Evolutionary conservation across 352 stramenopile species (phyloP), one percentile per base, ranked within the genome.

Genomic region (Pythium volutum): DNA sequence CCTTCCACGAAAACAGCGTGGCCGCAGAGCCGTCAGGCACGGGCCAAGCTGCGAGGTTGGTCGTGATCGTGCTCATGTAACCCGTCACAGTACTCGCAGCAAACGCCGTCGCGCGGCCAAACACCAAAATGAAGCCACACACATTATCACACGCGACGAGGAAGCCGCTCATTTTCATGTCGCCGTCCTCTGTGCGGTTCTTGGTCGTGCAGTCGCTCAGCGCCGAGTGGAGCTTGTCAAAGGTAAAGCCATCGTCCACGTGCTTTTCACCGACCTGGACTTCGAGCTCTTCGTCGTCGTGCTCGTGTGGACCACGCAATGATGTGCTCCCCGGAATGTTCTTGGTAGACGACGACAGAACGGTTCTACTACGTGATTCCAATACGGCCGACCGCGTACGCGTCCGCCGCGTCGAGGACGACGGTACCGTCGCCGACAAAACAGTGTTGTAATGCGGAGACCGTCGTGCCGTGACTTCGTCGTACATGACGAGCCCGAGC

Each of bases 31-130:
- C 59, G 1, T 61, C 61, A 3, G 70, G 54, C 5, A 55, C 45
- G 11, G 78, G 65, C 77, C 79, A 94, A 14, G 51, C 23, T 0
- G 69, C 72, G n/a, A 88, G 49, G 51, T 91, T 91, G 23, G 70
- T 71, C 22, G 81, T 64, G 53, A 94, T 91, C 8, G 82, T 80
- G 26, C 66, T 77, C 27, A 94, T 81, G 64, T 94, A 94, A 1
- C 74, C 82, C 16, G 69, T 75, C 8, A 94, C 84, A 0, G 84
- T 90, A 31, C 79, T 90, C 7, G 74, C 84, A 11, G 84, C 84
- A 55, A 94, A 94, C 20, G 84, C 84, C 20, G 84, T 94, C 20
- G 84, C 84, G 50, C 82, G 82, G 4, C 84, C 84, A 62, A 94
- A 94, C 16, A 88, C 79, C 25, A 77, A 64, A n/a, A 91, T 67